Evolutionary conservation across 2,329 filamentous ascomycete genomes (phyloP), one percentile per base, ranked within the genome.

Genomic region (Trichoderma sp.): DNA sequence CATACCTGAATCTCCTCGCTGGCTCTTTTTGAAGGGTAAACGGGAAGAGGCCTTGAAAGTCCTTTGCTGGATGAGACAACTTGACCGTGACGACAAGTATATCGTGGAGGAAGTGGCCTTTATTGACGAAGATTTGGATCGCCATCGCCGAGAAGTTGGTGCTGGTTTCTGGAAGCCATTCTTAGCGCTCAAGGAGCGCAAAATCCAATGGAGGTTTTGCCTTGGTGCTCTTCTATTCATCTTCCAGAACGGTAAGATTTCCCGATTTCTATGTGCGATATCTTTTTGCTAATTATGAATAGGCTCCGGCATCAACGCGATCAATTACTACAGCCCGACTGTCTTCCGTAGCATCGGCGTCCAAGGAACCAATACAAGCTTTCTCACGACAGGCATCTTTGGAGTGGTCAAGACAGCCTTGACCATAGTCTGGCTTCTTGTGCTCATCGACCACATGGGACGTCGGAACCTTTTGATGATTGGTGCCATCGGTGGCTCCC

Each of bases 111-210:
- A 69, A 53, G 57, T 69, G 26, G 23, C 39, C 28, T 69, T 61
- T 15, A 69, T 69, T 11, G 67, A 69, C 2, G 67, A 69, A 34
- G 67, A 69, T 20, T 6, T 69, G 57, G 67, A 69, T 3, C 67
- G 67, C 3, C 39, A 69, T 23, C 67, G 57, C 28, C 57, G 67
- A 36, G 67, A 69, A 20, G 67, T 69, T 6, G 67, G 67, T 12
- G 67, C 67, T 53, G 67, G 67, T 17, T 69, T 69, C 57, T 69
- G 67, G 67, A 69, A 69, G 57, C 67, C 67, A 11, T 69, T 69
- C 57, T 6, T 69, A 11, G 43, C 67, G 17, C 57, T 69, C 13
- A 69, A 69, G n/a, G 57, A 69, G 67, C 67, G 67, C 7, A 69
- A 6, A 13, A 53, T 62, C 5, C 67, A 69, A 15, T 69, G 67